Percentiles rank a stretch among this genome's conserved stretches.
Evolutionary conservation across 1,139 yeast genomes (phyloP).

Genomic region (Pneumocystis canis): DNA sequence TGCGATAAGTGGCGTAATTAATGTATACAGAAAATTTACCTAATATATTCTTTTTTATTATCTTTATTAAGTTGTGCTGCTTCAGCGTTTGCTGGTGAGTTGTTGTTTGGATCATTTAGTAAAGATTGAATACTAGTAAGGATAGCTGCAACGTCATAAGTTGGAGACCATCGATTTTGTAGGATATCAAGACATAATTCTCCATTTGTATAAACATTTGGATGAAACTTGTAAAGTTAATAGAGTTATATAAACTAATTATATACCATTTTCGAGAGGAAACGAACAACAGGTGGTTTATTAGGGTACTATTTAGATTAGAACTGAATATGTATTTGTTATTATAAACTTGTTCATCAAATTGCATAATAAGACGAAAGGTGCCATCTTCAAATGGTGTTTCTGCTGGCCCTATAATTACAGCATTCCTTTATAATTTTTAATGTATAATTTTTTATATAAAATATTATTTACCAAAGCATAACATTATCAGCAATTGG

Average conservation of each 20-base stretch:
- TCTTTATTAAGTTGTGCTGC: slow-evolving; percentile 93
- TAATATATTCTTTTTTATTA: slow-evolving; percentile 81
- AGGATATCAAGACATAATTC: slow-evolving; percentile 89
- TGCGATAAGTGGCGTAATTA: not conserved
- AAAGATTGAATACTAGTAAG: slow-evolving; percentile 65
- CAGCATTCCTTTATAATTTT: slow-evolving; percentile 55
- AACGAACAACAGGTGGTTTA: slow-evolving; percentile 87
- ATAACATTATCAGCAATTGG: slow-evolving; percentile 94
- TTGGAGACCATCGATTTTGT: slow-evolving; percentile 97
- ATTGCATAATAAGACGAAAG: slow-evolving; percentile 68
- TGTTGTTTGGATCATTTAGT: slow-evolving; percentile 87
- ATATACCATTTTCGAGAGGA: slow-evolving; percentile 61
- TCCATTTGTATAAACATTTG: slow-evolving; percentile 90
- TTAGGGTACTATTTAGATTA: slow-evolving; percentile 54
- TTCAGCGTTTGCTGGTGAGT: slow-evolving; percentile 95
- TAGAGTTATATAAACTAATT: not conserved
- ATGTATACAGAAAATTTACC: slow-evolving; percentile 19
- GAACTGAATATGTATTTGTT: not conserved
- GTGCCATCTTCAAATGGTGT: slow-evolving; percentile 99
- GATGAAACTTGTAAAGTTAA: slow-evolving; percentile 45
- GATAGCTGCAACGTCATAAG: slow-evolving; percentile 95
- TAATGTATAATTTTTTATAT: slow-evolving; percentile 6
- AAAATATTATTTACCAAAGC: slow-evolving; percentile 44
- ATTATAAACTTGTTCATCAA: slow-evolving; percentile 50
- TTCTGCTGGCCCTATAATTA: slow-evolving; percentile 92